Conservation (phyloP, 192 early-diverging fungal genomes). For the Coemansia guatemalensis region DNA sequence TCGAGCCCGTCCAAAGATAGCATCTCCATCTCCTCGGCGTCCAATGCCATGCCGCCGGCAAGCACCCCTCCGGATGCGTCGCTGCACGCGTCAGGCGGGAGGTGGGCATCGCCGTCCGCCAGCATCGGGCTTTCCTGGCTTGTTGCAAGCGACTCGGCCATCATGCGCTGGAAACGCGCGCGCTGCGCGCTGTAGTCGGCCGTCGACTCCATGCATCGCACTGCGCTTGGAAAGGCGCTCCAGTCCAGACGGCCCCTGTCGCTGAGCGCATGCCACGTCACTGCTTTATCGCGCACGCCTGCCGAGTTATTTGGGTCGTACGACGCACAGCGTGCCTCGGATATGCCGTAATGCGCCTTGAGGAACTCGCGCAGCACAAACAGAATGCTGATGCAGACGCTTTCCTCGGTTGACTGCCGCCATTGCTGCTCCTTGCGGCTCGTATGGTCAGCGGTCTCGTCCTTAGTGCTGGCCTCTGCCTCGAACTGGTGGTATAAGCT, state of each 20-base stretch:
- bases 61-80: neutral
- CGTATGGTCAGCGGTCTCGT: neutral
- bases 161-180: slow-evolving; percentile 30
- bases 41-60: slow-evolving; percentile 3
- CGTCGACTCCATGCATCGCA: slow-evolving; percentile 36
- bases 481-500: slow-evolving; percentile 56
- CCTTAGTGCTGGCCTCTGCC: slow-evolving; percentile 13
- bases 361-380: slow-evolving; percentile 64
- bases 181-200: slow-evolving; percentile 36
- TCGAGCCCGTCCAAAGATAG: slow-evolving; percentile 25
- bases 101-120: neutral
- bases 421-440: slow-evolving; percentile 9
- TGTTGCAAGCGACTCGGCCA: slow-evolving; percentile 38
- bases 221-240: slow-evolving; percentile 35
- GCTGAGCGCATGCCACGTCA: slow-evolving; percentile 43
- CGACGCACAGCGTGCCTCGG: slow-evolving; percentile 53
- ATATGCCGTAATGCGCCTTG: slow-evolving; percentile 57
- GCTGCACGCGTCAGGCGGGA: neutral
- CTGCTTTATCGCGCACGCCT: slow-evolving; percentile 59
- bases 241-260: slow-evolving; percentile 43
- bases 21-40: slow-evolving; percentile 35
- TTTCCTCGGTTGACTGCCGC: slow-evolving; percentile 52
- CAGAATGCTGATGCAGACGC: slow-evolving; percentile 63
- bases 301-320: slow-evolving; percentile 55
- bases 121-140: slow-evolving; percentile 18